A percentile compares a stretch with the other conserved stretches of the same genome.
These are phyloP conservation scores for Russula dissimulans DNA, from an alignment of 768 basidiomycete species.

Conservation along the genomic window DNA sequence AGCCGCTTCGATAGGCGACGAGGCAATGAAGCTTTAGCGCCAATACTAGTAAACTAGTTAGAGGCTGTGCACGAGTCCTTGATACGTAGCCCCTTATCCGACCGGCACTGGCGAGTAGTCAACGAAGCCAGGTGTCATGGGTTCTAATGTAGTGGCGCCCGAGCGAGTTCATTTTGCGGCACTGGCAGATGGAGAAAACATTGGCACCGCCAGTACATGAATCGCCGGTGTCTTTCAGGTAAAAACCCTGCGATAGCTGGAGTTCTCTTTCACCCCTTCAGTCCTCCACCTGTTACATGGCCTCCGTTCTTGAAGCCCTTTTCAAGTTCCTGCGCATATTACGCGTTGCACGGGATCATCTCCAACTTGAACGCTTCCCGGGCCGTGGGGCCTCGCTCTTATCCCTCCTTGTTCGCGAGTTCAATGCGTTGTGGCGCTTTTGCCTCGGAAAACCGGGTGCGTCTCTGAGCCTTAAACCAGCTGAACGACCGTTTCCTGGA, in stretches of 20 bases:
- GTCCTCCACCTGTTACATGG: background rate
- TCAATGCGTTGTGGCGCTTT: background rate
- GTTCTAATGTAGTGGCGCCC: no score
- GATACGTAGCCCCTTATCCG: no score
- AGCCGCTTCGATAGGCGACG: no score
- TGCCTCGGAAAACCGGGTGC: background rate
- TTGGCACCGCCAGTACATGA: background rate
- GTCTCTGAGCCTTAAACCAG: background rate
- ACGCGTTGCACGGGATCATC: background rate
- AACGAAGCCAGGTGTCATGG: no score
- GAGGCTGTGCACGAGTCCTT: no score
- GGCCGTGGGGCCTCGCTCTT: background rate
- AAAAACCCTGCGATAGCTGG: background rate
- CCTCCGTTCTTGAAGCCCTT: background rate
- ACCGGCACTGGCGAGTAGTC: no score
- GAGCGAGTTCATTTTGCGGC: no score
- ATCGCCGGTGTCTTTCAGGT: background rate
- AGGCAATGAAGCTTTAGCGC: no score
- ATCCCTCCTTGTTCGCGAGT: slow-evolving; percentile 1
- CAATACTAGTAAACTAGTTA: no score
- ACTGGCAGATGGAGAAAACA: background rate
- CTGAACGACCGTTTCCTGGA: background rate
- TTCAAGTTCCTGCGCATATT: background rate
- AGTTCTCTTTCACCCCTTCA: background rate
- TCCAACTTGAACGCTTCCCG: background rate